phyloP scores from a whole-genome alignment of 495 filamentous ascomycete genomes.

The Massariosphaeria phaeospora region DNA sequence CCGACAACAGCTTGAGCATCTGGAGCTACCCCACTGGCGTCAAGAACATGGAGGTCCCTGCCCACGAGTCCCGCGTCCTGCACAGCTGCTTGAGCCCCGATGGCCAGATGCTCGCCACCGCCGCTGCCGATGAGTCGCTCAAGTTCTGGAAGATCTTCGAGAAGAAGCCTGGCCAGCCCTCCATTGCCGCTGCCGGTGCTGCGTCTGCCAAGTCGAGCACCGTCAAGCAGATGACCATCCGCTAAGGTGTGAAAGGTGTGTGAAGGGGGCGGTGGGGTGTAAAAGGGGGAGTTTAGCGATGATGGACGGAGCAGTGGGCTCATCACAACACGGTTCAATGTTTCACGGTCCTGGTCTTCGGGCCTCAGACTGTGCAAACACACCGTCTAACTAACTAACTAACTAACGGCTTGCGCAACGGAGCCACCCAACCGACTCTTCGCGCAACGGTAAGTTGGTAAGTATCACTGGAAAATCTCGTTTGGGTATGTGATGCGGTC shows the following conservation, averaged over 20 bases:
- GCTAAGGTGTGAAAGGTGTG: conserved; percentile 49
- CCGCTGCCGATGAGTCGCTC: conserved; percentile 89
- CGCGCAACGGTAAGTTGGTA: conserved; percentile 36
- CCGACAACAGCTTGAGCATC: conserved; percentile 97
- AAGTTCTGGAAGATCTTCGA: conserved; percentile 99
- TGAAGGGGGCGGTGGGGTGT: neutral
- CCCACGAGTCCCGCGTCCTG: conserved; percentile 94
- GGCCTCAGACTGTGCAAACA: neutral
- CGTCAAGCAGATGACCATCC: conserved; percentile 96
- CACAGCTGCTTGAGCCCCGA: conserved; percentile 94
- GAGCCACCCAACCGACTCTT: conserved; percentile 28
- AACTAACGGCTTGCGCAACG: conserved; percentile 32
- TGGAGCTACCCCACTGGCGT: conserved; percentile 97
- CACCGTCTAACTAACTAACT: neutral
- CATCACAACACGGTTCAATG: neutral
- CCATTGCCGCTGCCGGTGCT: conserved; percentile 52
- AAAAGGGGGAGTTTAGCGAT: neutral
- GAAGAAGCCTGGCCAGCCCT: conserved; percentile 76
- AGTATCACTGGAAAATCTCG: conserved; percentile 34
- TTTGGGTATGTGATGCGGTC: conserved; percentile 33
- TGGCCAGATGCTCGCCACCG: conserved; percentile 94
- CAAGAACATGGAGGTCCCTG: conserved; percentile 95
- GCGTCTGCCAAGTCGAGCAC: conserved; percentile 64
- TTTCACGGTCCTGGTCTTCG: neutral
- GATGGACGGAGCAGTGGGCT: conserved; percentile 16